Evolutionary conservation across 305 asterid species (phyloP).

Genomic region (Solanum hybrid): DNA sequence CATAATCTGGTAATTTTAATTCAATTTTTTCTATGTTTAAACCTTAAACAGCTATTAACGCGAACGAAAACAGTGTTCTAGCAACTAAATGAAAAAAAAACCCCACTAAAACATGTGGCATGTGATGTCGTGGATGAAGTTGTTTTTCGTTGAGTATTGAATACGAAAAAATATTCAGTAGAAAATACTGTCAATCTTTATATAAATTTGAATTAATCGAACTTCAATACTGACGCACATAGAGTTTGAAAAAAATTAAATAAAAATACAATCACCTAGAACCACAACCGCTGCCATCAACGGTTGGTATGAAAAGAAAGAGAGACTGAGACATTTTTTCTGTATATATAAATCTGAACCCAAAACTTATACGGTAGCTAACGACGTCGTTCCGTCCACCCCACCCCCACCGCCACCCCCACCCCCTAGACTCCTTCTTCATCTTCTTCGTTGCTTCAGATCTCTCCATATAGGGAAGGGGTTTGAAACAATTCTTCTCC

Average conservation of each 20-base stretch:
- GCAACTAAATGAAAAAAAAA: neutral
- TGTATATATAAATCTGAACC: conserved; percentile 6
- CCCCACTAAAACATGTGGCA: neutral
- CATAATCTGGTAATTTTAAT: neutral
- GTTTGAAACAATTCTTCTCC: neutral
- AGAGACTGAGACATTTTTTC: neutral
- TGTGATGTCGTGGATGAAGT: rapidly evolving
- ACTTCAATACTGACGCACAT: rapidly evolving
- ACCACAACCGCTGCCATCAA: neutral
- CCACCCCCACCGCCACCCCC: conserved; percentile 37
- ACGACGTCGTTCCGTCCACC: neutral
- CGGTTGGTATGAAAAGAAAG: neutral
- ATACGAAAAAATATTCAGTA: neutral
- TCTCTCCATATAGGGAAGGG: conserved; percentile 23
- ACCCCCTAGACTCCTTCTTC: neutral
- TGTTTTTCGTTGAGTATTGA: neutral
- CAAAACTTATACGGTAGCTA: neutral
- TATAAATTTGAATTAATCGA: neutral
- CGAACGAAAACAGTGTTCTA: neutral
- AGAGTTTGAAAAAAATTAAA: neutral
- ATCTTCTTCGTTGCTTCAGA: conserved; percentile 44
- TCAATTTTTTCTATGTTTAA: neutral
- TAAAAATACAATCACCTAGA: neutral
- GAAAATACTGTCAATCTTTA: too few relatives aligned
- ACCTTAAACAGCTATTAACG: neutral